phyloP scores from a whole-genome alignment of 306 rosid genomes.

The Cucumis melo region DNA sequence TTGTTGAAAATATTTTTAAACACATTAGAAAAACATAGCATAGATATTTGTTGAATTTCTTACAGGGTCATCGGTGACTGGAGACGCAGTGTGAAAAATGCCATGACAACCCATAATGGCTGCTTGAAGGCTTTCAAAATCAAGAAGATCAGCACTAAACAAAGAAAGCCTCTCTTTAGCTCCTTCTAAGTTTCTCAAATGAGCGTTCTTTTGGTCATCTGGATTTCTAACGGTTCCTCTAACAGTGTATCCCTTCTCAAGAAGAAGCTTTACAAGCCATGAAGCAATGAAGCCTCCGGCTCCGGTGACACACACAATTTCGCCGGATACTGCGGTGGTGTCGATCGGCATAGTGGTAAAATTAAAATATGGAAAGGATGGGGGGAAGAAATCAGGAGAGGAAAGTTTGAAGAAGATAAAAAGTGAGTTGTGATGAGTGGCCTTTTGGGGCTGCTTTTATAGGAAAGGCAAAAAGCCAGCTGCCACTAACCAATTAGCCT shows the following conservation, averaged over 20 bases:
- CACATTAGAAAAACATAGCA: too few species aligned
- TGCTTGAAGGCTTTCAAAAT: slow-evolving; percentile 34
- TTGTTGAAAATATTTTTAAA: too few species aligned
- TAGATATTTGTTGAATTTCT: background rate
- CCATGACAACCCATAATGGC: slow-evolving; percentile 61
- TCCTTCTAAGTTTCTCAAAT: slow-evolving; percentile 70
- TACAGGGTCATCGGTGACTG: slow-evolving; percentile 78
- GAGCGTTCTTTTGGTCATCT: slow-evolving; percentile 71
- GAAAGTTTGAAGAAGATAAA: too few species aligned
- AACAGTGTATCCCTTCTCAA: slow-evolving; percentile 61
- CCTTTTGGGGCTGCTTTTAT: too few species aligned
- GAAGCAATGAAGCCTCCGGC: slow-evolving; percentile 95
- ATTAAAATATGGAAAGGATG: too few species aligned
- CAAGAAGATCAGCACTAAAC: slow-evolving; percentile 63
- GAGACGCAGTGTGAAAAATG: slow-evolving; percentile 81
- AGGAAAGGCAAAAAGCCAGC: too few species aligned
- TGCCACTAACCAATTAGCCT: too few species aligned
- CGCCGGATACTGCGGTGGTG: slow-evolving; percentile 14
- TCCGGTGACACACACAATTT: slow-evolving; percentile 77
- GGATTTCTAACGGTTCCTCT: slow-evolving; percentile 81
- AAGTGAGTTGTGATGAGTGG: too few species aligned
- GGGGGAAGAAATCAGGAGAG: too few species aligned
- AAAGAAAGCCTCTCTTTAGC: slow-evolving; percentile 52
- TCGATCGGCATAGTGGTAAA: slow-evolving; percentile 38
- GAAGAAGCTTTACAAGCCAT: slow-evolving; percentile 70